These are phyloP conservation scores for Termitomyces sp. DNA, from an alignment of 768 basidiomycete genomes.

Conservation along the genomic window DNA sequence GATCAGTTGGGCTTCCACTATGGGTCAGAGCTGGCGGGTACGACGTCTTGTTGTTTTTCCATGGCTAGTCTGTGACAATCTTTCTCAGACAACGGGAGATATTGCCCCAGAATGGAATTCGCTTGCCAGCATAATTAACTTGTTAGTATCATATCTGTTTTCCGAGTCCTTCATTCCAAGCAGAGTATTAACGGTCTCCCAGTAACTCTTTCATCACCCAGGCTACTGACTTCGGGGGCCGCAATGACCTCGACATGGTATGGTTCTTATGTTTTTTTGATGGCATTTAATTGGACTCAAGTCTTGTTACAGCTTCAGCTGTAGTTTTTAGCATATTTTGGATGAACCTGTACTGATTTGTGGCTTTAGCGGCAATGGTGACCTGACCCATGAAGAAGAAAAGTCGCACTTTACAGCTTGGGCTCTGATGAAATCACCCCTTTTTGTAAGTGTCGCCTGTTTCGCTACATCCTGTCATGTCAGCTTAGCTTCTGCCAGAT, in stretches of 20 bases:
- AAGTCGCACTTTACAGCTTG: constrained; percentile 74
- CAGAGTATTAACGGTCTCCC: not conserved
- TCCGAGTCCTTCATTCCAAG: not conserved
- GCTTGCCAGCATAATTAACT: constrained; percentile 55
- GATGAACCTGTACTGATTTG: no score
- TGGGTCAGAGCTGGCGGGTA: constrained; percentile 69
- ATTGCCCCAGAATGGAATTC: constrained; percentile 53
- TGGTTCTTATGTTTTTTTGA: constrained; percentile 4
- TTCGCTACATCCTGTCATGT: no score
- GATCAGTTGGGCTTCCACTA: constrained; percentile 46
- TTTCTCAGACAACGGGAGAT: constrained; percentile 47
- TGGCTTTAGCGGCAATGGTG: constrained; percentile 55
- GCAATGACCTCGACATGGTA: constrained; percentile 70
- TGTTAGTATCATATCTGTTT: constrained; percentile 28
- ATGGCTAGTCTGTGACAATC: not conserved
- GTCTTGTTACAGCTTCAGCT: constrained; percentile 44
- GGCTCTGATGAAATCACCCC: constrained; percentile 65
- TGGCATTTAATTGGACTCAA: not conserved
- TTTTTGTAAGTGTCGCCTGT: no score
- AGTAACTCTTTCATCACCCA: constrained; percentile 68
- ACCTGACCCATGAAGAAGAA: constrained; percentile 55
- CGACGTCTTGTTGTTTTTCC: constrained; percentile 8
- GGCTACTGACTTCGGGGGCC: constrained; percentile 62
- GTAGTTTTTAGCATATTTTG: no score
- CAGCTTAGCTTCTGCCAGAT: constrained; percentile 1